A percentile compares a stretch with the other conserved stretches of the same genome.
These are phyloP conservation scores for Nemania sp. DNA, from an alignment of 2,329 filamentous ascomycete species.

Conservation along the genomic window DNA sequence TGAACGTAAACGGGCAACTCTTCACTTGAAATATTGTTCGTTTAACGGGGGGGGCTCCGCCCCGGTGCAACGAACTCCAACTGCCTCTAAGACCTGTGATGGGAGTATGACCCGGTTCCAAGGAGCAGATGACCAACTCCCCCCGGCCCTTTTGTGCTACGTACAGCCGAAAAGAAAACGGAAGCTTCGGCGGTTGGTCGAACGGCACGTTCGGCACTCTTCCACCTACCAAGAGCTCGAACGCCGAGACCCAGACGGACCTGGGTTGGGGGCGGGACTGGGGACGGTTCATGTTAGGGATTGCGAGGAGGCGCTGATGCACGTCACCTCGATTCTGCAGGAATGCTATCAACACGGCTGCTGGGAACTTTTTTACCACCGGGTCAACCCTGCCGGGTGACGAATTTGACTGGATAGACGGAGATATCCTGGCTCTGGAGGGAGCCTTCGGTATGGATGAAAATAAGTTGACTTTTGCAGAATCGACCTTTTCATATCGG, in stretches of 20 bases:
- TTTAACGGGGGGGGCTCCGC: not conserved
- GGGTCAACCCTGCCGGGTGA: not conserved
- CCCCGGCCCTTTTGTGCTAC: slow-evolving; percentile 11
- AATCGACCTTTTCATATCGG: not conserved
- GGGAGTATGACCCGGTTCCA: slow-evolving; percentile 1
- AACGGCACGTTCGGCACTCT: slow-evolving; percentile 13
- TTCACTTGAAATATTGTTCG: slow-evolving; percentile 1
- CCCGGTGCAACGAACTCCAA: not conserved
- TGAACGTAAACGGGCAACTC: not conserved
- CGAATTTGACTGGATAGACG: not conserved
- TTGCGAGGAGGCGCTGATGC: not conserved
- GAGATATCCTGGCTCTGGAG: not conserved
- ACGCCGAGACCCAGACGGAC: slow-evolving; percentile 6
- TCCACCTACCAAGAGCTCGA: not conserved
- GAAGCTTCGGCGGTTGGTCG: slow-evolving; percentile 14
- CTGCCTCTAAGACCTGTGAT: not conserved
- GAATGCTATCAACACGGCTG: no score
- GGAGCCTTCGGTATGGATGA: not conserved
- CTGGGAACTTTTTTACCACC: not conserved
- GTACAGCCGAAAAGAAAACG: slow-evolving; percentile 21
- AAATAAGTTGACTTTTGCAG: not conserved
- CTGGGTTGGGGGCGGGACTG: slow-evolving; percentile 1
- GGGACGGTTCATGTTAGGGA: not conserved
- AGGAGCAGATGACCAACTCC: slow-evolving; percentile 8
- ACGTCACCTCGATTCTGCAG: not conserved